phyloP scores from a whole-genome alignment of 768 basidiomycete genomes.

The Trametes cubensis region DNA sequence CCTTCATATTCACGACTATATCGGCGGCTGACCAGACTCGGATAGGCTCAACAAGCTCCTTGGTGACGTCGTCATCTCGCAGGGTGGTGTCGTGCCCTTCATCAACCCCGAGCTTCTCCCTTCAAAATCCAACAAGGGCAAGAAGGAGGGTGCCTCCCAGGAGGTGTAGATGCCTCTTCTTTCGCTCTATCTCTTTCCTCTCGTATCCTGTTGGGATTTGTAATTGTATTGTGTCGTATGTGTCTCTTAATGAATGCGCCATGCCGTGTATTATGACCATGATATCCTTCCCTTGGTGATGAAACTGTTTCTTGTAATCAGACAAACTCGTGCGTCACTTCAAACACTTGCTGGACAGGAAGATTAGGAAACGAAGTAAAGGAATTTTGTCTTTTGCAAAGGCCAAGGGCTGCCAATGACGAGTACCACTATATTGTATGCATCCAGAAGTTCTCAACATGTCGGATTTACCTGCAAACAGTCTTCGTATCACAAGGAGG shows the following conservation, averaged over 20 bases:
- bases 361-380: too few species aligned
- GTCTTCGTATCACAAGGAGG: too few species aligned
- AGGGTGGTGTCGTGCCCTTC: slow-evolving; percentile 74
- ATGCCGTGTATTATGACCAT: slow-evolving; percentile 24
- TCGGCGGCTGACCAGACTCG: not conserved
- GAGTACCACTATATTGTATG: too few species aligned
- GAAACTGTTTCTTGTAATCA: too few species aligned
- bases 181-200: slow-evolving; percentile 5
- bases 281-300: too few species aligned
- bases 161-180: slow-evolving; percentile 43
- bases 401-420: too few species aligned
- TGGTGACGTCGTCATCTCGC: slow-evolving; percentile 67
- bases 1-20: not conserved
- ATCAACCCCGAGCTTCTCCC: slow-evolving; percentile 54
- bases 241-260: slow-evolving; percentile 21
- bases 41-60: slow-evolving; percentile 58
- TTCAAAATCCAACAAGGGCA: slow-evolving; percentile 49
- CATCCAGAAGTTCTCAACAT: too few species aligned
- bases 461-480: too few species aligned
- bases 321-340: too few species aligned
- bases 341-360: too few species aligned
- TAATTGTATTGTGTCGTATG: slow-evolving; percentile 24
- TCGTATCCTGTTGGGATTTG: slow-evolving; percentile 25
- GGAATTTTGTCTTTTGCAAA: too few species aligned
- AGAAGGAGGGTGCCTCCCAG: slow-evolving; percentile 53